Percentiles rank a stretch among this genome's conserved stretches.
Evolutionary conservation across 805 yeast genomes (phyloP).

Genomic region (Wickerhamiella dianesei): DNA sequence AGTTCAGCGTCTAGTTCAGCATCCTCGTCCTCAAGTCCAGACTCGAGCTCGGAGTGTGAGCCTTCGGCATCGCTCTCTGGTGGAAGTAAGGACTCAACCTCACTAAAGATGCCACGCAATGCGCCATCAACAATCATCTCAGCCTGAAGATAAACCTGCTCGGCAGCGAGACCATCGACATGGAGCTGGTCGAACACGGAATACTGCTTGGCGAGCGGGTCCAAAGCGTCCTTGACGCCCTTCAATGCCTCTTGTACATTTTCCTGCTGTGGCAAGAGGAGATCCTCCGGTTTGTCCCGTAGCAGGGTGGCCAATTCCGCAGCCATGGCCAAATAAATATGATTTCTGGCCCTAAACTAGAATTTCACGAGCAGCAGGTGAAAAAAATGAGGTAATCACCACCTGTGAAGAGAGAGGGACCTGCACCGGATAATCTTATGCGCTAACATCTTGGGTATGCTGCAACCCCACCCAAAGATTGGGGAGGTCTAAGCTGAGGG

Average conservation of each 20-base stretch:
- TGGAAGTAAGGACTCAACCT: background rate
- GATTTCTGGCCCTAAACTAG: too few relatives aligned
- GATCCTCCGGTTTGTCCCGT: conserved; percentile 6
- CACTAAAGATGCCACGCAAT: conserved; percentile 38
- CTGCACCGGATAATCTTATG: background rate
- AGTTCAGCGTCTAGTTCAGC: conserved; percentile 8
- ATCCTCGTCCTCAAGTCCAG: conserved; percentile 4
- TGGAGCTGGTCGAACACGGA: conserved; percentile 71
- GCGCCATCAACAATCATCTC: conserved; percentile 64
- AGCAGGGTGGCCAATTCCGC: background rate
- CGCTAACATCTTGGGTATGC: background rate
- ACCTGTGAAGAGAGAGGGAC: background rate
- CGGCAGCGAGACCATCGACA: conserved; percentile 75
- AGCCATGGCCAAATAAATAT: background rate
- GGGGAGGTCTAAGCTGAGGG: background rate
- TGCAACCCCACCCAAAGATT: background rate
- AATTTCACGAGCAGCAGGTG: background rate
- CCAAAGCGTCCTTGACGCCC: conserved; percentile 36
- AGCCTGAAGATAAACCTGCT: conserved; percentile 89
- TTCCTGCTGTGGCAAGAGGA: conserved; percentile 6
- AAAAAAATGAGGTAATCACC: background rate
- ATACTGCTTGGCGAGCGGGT: conserved; percentile 39
- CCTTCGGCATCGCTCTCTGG: background rate
- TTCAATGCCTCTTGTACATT: conserved; percentile 16
- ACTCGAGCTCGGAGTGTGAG: conserved; percentile 1